phyloP scores from a whole-genome alignment of 208 protist genomes.

The Lotmaria passim region DNA sequence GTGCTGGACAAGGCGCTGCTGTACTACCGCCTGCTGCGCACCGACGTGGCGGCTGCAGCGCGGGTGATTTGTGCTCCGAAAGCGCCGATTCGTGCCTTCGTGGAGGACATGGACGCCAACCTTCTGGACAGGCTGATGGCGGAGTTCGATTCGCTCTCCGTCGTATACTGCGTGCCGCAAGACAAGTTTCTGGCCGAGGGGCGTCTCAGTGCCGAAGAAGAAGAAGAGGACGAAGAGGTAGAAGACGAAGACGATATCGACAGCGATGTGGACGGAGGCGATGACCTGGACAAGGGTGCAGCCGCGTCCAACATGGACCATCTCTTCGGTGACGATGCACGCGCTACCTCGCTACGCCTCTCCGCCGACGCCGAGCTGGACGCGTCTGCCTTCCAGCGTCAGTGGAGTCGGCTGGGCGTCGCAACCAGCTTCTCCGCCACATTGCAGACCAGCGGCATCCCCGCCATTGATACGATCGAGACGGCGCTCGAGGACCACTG shows the following conservation, averaged over 20 bases:
- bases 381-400: conserved; percentile 47
- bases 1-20: conserved; percentile 86
- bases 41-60: conserved; percentile 48
- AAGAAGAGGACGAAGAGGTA: conserved; percentile 22
- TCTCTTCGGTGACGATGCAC: background rate
- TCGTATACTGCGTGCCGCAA: conserved; percentile 77
- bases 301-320: background rate
- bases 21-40: conserved; percentile 84
- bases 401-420: conserved; percentile 30
- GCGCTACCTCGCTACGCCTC: conserved; percentile 23
- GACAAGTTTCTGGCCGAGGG: conserved; percentile 34
- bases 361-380: conserved; percentile 46
- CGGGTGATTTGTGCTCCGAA: conserved; percentile 65
- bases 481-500: conserved; percentile 39
- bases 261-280: background rate
- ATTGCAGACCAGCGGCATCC: conserved; percentile 18
- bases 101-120: conserved; percentile 66
- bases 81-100: conserved; percentile 52
- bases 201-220: conserved; percentile 6
- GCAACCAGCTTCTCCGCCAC: conserved; percentile 22
- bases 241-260: conserved; percentile 17
- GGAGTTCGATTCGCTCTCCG: conserved; percentile 91
- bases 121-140: conserved; percentile 84
- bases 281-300: background rate
- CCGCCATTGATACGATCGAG: conserved; percentile 37